Evolutionary conservation across 805 yeast species (phyloP).

Genomic region (Lipomyces oligophaga): DNA sequence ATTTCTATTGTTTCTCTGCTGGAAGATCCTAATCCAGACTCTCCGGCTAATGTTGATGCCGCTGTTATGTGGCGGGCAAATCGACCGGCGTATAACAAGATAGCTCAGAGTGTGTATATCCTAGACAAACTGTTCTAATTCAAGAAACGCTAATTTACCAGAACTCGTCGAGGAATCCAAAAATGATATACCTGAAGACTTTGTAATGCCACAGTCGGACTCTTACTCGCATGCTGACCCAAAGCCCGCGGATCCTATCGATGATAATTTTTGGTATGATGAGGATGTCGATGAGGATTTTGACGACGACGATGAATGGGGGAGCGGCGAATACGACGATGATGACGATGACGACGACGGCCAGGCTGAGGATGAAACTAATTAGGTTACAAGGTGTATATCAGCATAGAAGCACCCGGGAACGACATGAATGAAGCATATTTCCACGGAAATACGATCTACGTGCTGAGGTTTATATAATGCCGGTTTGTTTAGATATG

Average conservation of each 20-base stretch:
- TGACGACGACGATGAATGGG: conserved; percentile 45
- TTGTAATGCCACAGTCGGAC: conserved; percentile 70
- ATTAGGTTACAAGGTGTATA: too few relatives aligned
- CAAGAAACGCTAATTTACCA: neutral
- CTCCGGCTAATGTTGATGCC: conserved; percentile 97
- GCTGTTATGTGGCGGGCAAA: conserved; percentile 84
- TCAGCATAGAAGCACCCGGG: too few relatives aligned
- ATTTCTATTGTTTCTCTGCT: conserved; percentile 84
- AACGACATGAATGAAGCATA: too few relatives aligned
- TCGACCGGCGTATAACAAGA: conserved; percentile 67
- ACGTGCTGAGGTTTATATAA: too few relatives aligned
- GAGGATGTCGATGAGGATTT: conserved; percentile 39
- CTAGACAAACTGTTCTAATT: neutral
- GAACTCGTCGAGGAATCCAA: conserved; percentile 58
- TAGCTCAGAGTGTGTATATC: conserved; percentile 42
- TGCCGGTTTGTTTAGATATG: too few relatives aligned
- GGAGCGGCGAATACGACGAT: conserved; percentile 35
- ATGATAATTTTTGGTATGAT: conserved; percentile 80
- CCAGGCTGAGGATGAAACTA: neutral
- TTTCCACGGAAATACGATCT: too few relatives aligned
- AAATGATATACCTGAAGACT: conserved; percentile 82
- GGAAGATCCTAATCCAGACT: conserved; percentile 88
- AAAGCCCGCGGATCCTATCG: conserved; percentile 53
- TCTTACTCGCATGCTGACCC: conserved; percentile 39
- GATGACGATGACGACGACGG: conserved; percentile 40